phyloP scores from a whole-genome alignment of 2,329 filamentous ascomycete species.

The Neonectria faginata region DNA sequence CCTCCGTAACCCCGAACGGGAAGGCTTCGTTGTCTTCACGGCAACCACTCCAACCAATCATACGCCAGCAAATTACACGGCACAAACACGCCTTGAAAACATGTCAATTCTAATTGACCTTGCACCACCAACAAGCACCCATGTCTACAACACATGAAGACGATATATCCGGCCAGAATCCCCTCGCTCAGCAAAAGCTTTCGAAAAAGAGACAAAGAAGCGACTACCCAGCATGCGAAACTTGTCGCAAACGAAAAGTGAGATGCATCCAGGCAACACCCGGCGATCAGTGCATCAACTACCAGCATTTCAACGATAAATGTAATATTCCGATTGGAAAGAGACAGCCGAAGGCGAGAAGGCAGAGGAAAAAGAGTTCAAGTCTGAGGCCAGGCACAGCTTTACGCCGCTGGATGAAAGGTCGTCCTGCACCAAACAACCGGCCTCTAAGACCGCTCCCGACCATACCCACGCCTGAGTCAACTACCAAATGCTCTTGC shows the following conservation, averaged over 20 bases:
- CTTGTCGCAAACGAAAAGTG: slow-evolving; percentile 14
- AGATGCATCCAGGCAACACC: slow-evolving; percentile 8
- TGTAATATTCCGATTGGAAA: neutral
- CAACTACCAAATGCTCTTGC: neutral
- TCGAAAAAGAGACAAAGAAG: neutral
- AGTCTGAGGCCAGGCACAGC: neutral
- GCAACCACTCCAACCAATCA: neutral
- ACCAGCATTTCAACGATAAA: slow-evolving; percentile 5
- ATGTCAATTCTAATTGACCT: neutral
- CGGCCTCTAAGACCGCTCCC: neutral
- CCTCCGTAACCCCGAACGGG: neutral
- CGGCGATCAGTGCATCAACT: slow-evolving; percentile 11
- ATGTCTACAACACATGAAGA: no score
- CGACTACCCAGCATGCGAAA: slow-evolving; percentile 5
- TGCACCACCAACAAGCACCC: neutral
- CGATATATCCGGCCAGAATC: neutral
- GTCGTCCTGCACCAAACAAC: neutral
- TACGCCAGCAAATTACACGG: neutral
- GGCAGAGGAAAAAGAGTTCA: neutral
- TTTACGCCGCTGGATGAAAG: neutral
- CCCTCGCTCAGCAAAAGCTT: neutral
- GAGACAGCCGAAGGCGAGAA: neutral
- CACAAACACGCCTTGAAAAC: neutral
- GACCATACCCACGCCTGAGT: neutral
- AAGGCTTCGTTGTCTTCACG: neutral